phyloP scores from a whole-genome alignment of 2,329 filamentous ascomycete genomes.

The Stromatinia cepivora region DNA sequence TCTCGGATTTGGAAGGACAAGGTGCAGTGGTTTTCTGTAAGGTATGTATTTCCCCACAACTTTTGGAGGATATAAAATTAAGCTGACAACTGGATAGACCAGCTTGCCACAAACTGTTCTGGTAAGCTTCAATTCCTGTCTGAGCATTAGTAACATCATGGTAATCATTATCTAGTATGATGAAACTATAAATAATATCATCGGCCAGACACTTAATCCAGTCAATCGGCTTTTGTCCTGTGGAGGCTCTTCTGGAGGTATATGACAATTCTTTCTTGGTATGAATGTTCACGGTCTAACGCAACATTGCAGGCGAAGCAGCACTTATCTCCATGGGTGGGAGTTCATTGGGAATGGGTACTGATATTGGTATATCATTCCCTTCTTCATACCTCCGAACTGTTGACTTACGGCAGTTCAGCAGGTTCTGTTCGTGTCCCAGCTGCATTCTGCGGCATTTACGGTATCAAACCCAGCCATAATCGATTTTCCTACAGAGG shows the following conservation, averaged over 20 bases:
- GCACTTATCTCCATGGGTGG: constrained; percentile 33
- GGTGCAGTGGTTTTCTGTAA: constrained; percentile 44
- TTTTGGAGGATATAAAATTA: neutral
- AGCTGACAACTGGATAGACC: constrained; percentile 33
- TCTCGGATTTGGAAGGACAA: constrained; percentile 41
- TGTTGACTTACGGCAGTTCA: neutral
- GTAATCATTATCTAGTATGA: constrained; percentile 20
- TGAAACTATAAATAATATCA: constrained; percentile 47
- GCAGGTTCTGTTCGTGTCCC: constrained; percentile 38
- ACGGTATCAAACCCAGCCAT: constrained; percentile 41
- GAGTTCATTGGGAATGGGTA: constrained; percentile 33
- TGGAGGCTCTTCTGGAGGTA: constrained; percentile 61
- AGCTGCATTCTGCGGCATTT: constrained; percentile 40
- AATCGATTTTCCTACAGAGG: constrained; percentile 48
- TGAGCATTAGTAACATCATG: neutral
- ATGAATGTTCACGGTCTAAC: neutral
- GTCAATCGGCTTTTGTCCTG: constrained; percentile 55
- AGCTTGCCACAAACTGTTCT: constrained; percentile 43
- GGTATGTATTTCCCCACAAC: constrained; percentile 4
- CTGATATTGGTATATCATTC: constrained; percentile 32
- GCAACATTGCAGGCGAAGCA: constrained; percentile 29
- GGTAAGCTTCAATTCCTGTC: neutral
- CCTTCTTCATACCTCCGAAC: neutral
- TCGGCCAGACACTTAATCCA: constrained; percentile 53
- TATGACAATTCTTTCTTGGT: constrained; percentile 6